These are phyloP conservation scores for Pichia cephalocereana DNA, from an alignment of 805 yeast species.

Conservation along the genomic window DNA sequence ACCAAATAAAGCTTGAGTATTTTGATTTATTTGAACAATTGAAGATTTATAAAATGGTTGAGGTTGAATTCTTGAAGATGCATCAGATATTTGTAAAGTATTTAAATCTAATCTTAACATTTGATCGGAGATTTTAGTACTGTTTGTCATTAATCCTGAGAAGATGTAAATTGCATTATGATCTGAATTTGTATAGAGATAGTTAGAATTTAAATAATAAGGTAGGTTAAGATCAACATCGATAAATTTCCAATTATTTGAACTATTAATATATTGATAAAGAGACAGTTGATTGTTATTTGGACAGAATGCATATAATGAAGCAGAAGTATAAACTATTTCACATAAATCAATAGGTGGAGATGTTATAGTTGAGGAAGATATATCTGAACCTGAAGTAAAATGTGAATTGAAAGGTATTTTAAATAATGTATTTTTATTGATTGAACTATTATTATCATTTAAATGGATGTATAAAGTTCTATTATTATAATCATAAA, in stretches of 20 bases:
- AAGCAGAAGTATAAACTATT: slow-evolving; percentile 12
- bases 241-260: slow-evolving; percentile 17
- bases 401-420: slow-evolving; percentile 21
- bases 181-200: slow-evolving; percentile 33
- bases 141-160: slow-evolving; percentile 36
- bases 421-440: slow-evolving; percentile 12
- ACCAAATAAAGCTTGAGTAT: slow-evolving; percentile 49
- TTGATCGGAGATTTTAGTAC: slow-evolving; percentile 27
- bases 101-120: slow-evolving; percentile 35
- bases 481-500: slow-evolving; percentile 24
- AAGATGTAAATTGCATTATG: slow-evolving; percentile 38
- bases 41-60: slow-evolving; percentile 47
- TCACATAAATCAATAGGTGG: slow-evolving; percentile 17
- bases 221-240: slow-evolving; percentile 10
- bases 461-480: slow-evolving; percentile 22
- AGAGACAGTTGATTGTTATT: background rate
- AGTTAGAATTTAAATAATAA: slow-evolving; percentile 27
- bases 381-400: slow-evolving; percentile 13
- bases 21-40: slow-evolving; percentile 33
- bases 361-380: slow-evolving; percentile 8
- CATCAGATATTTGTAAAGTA: slow-evolving; percentile 27
- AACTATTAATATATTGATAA: slow-evolving; percentile 9
- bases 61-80: slow-evolving; percentile 44
- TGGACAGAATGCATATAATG: slow-evolving; percentile 21
- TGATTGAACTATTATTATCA: background rate